A percentile compares a stretch with the other conserved stretches of the same genome.
phyloP scores from a whole-genome alignment of 768 basidiomycete species.

The Podaxis sp. region DNA sequence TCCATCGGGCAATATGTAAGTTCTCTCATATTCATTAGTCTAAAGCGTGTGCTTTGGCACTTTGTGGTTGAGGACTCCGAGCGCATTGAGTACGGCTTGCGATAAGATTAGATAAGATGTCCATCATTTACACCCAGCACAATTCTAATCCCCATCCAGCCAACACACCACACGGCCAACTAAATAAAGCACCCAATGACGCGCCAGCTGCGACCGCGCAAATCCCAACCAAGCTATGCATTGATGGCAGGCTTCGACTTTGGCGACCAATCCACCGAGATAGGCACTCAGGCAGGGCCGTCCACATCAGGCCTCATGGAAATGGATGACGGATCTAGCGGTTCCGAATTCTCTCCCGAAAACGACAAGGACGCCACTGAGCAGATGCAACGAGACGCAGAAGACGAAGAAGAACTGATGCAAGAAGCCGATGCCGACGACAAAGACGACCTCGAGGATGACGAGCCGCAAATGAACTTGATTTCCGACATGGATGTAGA shows the following conservation, averaged over 20 bases:
- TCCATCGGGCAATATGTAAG: neutral
- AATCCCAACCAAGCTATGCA: slow-evolving; percentile 50
- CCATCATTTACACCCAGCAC: neutral
- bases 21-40: neutral
- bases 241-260: slow-evolving; percentile 32
- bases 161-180: slow-evolving; percentile 1
- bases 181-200: slow-evolving; percentile 38
- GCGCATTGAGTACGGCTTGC: neutral
- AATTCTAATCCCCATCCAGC: neutral
- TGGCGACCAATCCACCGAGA: slow-evolving; percentile 34
- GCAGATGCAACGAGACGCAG: slow-evolving; percentile 30
- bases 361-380: slow-evolving; percentile 24
- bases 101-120: slow-evolving; percentile 12
- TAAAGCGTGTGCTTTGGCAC: neutral
- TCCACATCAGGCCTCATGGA: slow-evolving; percentile 32
- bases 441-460: slow-evolving; percentile 26
- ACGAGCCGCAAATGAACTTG: slow-evolving; percentile 20
- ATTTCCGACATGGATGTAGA: slow-evolving; percentile 21
- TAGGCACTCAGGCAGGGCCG: slow-evolving; percentile 35
- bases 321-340: slow-evolving; percentile 40
- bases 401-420: slow-evolving; percentile 28
- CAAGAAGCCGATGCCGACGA: slow-evolving; percentile 32
- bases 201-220: slow-evolving; percentile 56
- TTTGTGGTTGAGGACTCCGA: neutral
- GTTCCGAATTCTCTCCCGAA: slow-evolving; percentile 59